These are phyloP conservation scores for Termitomyces bulborhizus DNA, from an alignment of 768 basidiomycete species.

Conservation along the genomic window DNA sequence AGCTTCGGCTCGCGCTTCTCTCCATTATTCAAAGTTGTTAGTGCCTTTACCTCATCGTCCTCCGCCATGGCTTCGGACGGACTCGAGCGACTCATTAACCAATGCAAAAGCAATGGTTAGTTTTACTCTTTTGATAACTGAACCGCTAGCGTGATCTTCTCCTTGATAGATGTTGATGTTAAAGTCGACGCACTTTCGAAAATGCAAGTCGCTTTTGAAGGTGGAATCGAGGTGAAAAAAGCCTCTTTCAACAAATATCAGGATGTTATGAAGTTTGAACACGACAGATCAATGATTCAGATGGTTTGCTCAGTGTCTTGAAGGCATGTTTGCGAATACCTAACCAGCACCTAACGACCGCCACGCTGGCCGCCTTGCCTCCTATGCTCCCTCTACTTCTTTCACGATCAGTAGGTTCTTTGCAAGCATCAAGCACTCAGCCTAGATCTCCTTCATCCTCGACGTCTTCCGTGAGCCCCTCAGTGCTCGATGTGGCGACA, in stretches of 20 bases:
- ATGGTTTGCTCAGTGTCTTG: constrained; percentile 60
- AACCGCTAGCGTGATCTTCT: constrained; percentile 7
- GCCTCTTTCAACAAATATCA: neutral
- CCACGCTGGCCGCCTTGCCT: constrained; percentile 66
- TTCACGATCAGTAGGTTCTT: constrained; percentile 26
- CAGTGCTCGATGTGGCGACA: constrained; percentile 44
- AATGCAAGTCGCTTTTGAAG: constrained; percentile 70
- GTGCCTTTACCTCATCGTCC: constrained; percentile 6
- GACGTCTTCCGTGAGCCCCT: constrained; percentile 35
- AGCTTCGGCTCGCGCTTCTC: constrained; percentile 1
- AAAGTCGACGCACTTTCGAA: constrained; percentile 78
- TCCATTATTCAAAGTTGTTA: neutral
- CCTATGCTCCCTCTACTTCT: constrained; percentile 61
- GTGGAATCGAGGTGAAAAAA: constrained; percentile 54
- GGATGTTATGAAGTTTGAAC: constrained; percentile 4
- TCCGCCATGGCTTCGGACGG: constrained; percentile 45
- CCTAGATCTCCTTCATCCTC: constrained; percentile 50
- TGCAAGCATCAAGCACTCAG: constrained; percentile 21
- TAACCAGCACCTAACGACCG: constrained; percentile 77
- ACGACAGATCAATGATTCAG: constrained; percentile 63
- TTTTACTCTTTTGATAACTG: constrained; percentile 3
- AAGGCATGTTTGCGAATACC: constrained; percentile 73
- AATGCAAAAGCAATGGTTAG: constrained; percentile 62
- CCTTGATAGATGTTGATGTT: constrained; percentile 60
- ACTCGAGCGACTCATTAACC: constrained; percentile 56